Evolutionary conservation across 2,329 filamentous ascomycete species (phyloP), one percentile per base, ranked within the genome.

Genomic region (Colletotrichum karsti): DNA sequence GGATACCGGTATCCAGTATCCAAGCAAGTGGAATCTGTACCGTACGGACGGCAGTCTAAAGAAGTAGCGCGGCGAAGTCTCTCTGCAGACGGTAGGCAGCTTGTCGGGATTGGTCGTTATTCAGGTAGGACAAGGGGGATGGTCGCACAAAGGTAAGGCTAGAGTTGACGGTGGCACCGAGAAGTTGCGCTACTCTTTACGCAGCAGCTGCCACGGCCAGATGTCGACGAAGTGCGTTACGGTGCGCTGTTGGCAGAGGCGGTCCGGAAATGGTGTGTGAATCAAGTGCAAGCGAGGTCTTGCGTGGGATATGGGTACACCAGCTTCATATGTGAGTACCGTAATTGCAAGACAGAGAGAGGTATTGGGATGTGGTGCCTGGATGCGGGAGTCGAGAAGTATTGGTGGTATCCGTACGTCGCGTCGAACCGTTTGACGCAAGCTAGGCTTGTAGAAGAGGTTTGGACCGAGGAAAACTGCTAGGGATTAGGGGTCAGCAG

Each of bases 101-200:
- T 22, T 41, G 50, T 51, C 24, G 44, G 57, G 33, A 51, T 24
- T 51, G 33, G 57, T 44, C n/a, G 26, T 28, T 28, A 13, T 46
- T 22, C 18, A 46, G 46, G 28, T 28, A 30, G 22, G 42, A 67
- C 42, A 67, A 63, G 58, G 63, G 58, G 39, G 26, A n/a, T 63
- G 48, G 63, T 62, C 55, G 58, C 50, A 66, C 63, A 66, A 67
- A 56, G 63, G 42, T 24, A 44, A 39, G 37, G 39, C 64, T 53
- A 58, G 44, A 51, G 53, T 53, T 53, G 64, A 53, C 60, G 30
- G 60, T 41, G 61, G 44, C n/a, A 54, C 37, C 15, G 41, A 22
- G 30, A 39, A 20, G 18, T 22, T 50, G 12, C 33, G 63, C 41
- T 28, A 33, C 20, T 50, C 42, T 42, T 9, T 42, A 20, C 39